Conservation (phyloP, 805 yeast species). For the Kodamaea leandrae region DNA sequence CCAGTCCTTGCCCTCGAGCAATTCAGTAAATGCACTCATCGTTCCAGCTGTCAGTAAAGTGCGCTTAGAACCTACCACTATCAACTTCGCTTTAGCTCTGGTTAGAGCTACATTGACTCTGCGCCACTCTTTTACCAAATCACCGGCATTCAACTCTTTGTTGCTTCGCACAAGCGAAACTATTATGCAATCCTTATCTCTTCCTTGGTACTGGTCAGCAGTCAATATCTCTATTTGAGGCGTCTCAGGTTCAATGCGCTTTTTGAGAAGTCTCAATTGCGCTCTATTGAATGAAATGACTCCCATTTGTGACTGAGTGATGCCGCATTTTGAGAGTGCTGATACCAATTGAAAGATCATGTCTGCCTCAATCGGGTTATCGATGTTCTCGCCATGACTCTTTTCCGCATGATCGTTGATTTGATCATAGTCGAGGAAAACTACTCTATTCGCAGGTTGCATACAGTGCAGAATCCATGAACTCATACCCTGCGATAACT, state of each 20-base stretch:
- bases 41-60: slow-evolving; percentile 55
- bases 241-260: slow-evolving; percentile 21
- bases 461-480: slow-evolving; percentile 61
- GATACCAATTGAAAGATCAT: slow-evolving; percentile 62
- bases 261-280: slow-evolving; percentile 49
- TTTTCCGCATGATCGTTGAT: slow-evolving; percentile 55
- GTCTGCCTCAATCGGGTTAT: slow-evolving; percentile 70
- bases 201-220: slow-evolving; percentile 94
- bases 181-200: slow-evolving; percentile 89
- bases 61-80: slow-evolving; percentile 74
- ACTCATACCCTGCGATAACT: too few relatives aligned
- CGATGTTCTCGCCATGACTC: slow-evolving; percentile 61
- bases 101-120: slow-evolving; percentile 94
- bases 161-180: slow-evolving; percentile 89
- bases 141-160: slow-evolving; percentile 62
- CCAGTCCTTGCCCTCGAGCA: slow-evolving; percentile 63
- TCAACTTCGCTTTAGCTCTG: slow-evolving; percentile 78
- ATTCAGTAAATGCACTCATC: slow-evolving; percentile 56
- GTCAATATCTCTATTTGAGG: slow-evolving; percentile 73
- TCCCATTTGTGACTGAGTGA: slow-evolving; percentile 61
- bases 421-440: slow-evolving; percentile 77
- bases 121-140: slow-evolving; percentile 81
- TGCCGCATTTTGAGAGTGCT: slow-evolving; percentile 58
- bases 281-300: slow-evolving; percentile 87
- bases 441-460: slow-evolving; percentile 55